These are phyloP conservation scores for Pholiota microspora DNA, from an alignment of 768 basidiomycete species.

Conservation along the genomic window DNA sequence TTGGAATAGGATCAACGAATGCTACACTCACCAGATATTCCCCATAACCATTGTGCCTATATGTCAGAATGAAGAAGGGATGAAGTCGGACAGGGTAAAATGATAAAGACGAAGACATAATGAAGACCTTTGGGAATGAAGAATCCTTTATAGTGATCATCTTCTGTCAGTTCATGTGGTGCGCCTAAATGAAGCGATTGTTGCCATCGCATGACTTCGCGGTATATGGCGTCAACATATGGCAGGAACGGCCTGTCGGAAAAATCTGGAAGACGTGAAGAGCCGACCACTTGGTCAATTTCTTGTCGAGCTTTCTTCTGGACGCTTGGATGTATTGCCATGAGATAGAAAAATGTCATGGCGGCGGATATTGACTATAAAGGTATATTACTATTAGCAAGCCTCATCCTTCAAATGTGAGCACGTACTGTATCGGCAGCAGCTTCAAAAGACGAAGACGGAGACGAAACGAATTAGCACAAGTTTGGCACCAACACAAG, in stretches of 20 bases:
- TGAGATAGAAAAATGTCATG: too few relatives aligned
- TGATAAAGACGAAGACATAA: background rate
- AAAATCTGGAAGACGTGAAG: background rate
- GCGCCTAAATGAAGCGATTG: background rate
- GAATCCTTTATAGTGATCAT: background rate
- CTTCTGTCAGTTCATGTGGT: background rate
- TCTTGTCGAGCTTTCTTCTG: background rate
- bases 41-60: background rate
- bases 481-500: too few relatives aligned
- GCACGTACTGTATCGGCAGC: constrained; percentile 5
- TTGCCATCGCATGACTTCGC: background rate
- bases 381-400: too few relatives aligned
- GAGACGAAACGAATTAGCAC: too few relatives aligned
- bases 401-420: too few relatives aligned
- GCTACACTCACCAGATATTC: background rate
- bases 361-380: too few relatives aligned
- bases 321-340: too few relatives aligned
- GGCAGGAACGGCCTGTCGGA: background rate
- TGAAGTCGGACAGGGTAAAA: background rate
- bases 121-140: background rate
- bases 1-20: background rate
- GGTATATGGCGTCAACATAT: background rate
- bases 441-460: background rate
- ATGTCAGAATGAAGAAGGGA: too few relatives aligned
- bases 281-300: background rate